phyloP scores from a whole-genome alignment of 2,329 filamentous ascomycete species.

The Cercospora sp. region DNA sequence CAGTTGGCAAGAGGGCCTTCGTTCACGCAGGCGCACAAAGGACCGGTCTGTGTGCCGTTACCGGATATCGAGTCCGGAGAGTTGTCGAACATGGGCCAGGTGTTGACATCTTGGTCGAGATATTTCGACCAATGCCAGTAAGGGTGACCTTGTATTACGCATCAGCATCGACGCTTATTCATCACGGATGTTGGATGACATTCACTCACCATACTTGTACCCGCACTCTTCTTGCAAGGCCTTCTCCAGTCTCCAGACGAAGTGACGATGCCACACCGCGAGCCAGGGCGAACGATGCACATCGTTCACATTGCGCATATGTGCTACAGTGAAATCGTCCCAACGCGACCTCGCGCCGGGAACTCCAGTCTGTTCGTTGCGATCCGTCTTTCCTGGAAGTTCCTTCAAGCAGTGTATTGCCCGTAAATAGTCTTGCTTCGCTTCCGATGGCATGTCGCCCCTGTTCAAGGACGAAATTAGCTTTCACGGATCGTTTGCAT shows the following conservation, averaged over 20 bases:
- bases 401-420: constrained; percentile 26
- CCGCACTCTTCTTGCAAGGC: constrained; percentile 38
- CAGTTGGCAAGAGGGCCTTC: constrained; percentile 52
- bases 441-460: constrained; percentile 23
- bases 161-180: background rate
- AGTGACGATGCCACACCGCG: constrained; percentile 21
- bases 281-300: constrained; percentile 24
- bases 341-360: constrained; percentile 25
- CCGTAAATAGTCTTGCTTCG: constrained; percentile 21
- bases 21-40: constrained; percentile 51
- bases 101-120: constrained; percentile 44
- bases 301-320: constrained; percentile 13
- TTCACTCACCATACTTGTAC: constrained; percentile 6
- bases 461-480: constrained; percentile 13
- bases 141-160: constrained; percentile 25
- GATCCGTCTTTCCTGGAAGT: constrained; percentile 17
- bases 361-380: background rate
- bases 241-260: constrained; percentile 31
- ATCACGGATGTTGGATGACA: background rate
- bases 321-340: constrained; percentile 28
- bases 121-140: constrained; percentile 57
- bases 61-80: constrained; percentile 44
- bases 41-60: constrained; percentile 25
- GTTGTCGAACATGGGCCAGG: constrained; percentile 52
- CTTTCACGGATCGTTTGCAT: background rate